phyloP scores from a whole-genome alignment of 495 filamentous ascomycete genomes.

The Penicillium verhagenii region DNA sequence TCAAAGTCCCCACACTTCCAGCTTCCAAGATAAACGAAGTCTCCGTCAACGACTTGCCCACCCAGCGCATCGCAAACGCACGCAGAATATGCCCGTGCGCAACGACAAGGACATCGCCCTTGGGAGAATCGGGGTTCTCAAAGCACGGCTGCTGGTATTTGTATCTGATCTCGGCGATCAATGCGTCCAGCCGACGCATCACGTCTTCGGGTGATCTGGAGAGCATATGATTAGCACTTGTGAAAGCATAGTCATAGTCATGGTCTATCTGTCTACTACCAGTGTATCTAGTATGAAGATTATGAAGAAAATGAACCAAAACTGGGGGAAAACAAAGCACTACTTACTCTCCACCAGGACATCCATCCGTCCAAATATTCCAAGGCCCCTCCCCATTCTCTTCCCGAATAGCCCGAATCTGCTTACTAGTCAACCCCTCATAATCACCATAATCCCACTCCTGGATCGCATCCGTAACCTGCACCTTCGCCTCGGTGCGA shows the following conservation, averaged over 20 bases:
- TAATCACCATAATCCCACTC: slow-evolving; percentile 98
- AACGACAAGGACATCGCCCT: slow-evolving; percentile 65
- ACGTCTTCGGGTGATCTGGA: slow-evolving; percentile 64
- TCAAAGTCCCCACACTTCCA: slow-evolving; percentile 82
- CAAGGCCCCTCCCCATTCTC: slow-evolving; percentile 47
- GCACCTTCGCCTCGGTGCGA: slow-evolving; percentile 53
- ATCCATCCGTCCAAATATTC: slow-evolving; percentile 87
- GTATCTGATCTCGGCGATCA: slow-evolving; percentile 70
- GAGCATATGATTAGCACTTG: neutral
- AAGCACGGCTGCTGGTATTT: slow-evolving; percentile 51
- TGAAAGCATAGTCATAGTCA: neutral
- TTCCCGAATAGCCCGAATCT: slow-evolving; percentile 61
- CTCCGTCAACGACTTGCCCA: slow-evolving; percentile 60
- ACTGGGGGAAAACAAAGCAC: neutral
- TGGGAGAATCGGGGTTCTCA: slow-evolving; percentile 41
- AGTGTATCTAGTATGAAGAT: no score
- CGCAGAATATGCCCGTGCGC: slow-evolving; percentile 87
- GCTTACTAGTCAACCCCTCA: slow-evolving; percentile 77
- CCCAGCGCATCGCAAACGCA: slow-evolving; percentile 90
- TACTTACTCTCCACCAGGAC: slow-evolving; percentile 63
- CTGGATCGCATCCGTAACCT: slow-evolving; percentile 73
- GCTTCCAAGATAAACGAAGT: slow-evolving; percentile 62
- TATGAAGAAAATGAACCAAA: neutral
- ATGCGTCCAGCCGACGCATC: slow-evolving; percentile 62
- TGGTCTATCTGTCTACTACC: no score